Conservation (phyloP, 139 green algal species). For the Tetratostichococcus sp. region DNA sequence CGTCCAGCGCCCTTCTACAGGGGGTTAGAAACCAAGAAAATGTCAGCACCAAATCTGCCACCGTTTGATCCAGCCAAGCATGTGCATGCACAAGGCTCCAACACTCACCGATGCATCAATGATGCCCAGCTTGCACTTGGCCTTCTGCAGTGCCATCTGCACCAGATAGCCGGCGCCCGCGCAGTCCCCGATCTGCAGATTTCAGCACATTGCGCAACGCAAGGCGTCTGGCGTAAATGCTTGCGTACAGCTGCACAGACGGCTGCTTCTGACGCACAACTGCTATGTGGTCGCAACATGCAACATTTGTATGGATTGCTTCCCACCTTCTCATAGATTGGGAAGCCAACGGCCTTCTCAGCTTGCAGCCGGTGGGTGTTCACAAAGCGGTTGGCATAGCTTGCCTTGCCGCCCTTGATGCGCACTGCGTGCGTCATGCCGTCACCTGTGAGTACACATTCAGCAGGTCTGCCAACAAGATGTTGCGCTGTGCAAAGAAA, state of each 20-base stretch:
- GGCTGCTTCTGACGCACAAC: no score
- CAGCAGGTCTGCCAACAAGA: no score
- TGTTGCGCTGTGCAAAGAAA: no score
- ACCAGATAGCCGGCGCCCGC: constrained; percentile 10
- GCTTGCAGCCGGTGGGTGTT: constrained; percentile 40
- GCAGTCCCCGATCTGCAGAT: constrained; percentile 8
- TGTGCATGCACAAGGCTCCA: not conserved
- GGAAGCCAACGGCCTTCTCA: constrained; percentile 34
- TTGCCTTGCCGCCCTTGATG: constrained; percentile 47
- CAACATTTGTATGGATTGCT: no score
- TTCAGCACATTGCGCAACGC: no score
- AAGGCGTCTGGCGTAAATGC: no score
- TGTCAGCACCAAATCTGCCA: no score
- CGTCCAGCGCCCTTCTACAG: constrained; percentile 20
- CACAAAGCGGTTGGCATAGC: constrained; percentile 68
- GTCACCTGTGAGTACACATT: constrained; percentile 32
- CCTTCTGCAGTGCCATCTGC: constrained; percentile 8
- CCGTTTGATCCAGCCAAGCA: no score
- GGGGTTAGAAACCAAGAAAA: not conserved
- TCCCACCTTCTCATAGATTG: constrained; percentile 26
- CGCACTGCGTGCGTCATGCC: constrained; percentile 75
- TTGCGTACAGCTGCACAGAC: no score
- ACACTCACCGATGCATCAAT: not conserved
- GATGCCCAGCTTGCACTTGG: constrained; percentile 4
- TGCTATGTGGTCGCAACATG: no score